A percentile compares a stretch with the other conserved stretches of the same genome.
Conservation (phyloP, 176 grass and related monocot genomes). For the Chloris gayana region DNA sequence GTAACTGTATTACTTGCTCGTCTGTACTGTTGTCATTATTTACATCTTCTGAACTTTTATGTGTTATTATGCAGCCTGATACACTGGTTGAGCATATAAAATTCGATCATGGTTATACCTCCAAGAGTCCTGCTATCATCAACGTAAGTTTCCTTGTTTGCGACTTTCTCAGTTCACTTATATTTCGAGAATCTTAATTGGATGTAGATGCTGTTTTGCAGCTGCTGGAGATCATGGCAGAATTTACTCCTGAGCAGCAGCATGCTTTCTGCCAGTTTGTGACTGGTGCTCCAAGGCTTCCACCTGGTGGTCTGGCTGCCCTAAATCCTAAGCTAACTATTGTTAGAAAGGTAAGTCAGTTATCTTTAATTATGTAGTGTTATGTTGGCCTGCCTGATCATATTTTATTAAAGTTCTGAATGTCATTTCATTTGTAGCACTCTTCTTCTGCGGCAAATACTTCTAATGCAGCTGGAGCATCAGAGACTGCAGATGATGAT, state of each 20-base stretch:
- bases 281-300: constrained; percentile 88
- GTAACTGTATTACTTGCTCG: constrained; percentile 30
- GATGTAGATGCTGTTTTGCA: constrained; percentile 37
- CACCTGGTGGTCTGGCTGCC: constrained; percentile 82
- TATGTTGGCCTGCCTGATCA: neutral
- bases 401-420: neutral
- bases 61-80: constrained; percentile 56
- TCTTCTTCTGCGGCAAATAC: constrained; percentile 53
- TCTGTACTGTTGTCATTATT: constrained; percentile 22
- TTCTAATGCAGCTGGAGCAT: constrained; percentile 57
- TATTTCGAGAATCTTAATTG: neutral
- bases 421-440: constrained; percentile 51
- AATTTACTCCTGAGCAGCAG: constrained; percentile 81
- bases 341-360: constrained; percentile 73
- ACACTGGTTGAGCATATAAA: constrained; percentile 88
- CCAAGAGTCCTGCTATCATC: constrained; percentile 77
- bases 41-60: constrained; percentile 23
- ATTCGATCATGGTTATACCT: constrained; percentile 96
- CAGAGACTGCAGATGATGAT: constrained; percentile 75
- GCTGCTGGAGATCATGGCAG: constrained; percentile 88
- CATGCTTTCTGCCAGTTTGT: constrained; percentile 95
- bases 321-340: constrained; percentile 87
- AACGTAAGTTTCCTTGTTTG: constrained; percentile 55
- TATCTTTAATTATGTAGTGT: neutral
- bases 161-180: neutral